These are phyloP conservation scores for Lentinula sp. DNA, from an alignment of 768 basidiomycete genomes.

Conservation along the genomic window DNA sequence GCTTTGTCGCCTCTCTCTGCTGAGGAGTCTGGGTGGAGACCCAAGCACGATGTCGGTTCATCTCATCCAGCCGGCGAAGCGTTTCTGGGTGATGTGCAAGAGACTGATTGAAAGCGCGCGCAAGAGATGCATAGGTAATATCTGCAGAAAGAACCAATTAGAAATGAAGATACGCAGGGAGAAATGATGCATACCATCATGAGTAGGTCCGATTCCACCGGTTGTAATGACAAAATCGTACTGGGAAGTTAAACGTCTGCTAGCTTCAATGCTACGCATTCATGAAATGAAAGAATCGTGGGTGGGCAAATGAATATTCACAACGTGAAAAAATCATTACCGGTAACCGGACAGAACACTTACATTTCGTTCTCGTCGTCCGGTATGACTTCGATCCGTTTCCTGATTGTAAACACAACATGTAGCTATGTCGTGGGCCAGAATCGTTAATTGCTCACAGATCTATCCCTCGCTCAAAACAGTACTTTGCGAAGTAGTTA, in stretches of 20 bases:
- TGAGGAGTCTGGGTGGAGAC: slow-evolving; percentile 60
- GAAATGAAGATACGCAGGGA: neutral
- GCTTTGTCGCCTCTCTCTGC: slow-evolving; percentile 67
- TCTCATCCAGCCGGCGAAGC: slow-evolving; percentile 61
- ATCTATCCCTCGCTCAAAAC: slow-evolving; percentile 83
- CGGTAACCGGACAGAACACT: slow-evolving; percentile 16
- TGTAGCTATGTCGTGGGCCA: slow-evolving; percentile 10
- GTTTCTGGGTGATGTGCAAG: slow-evolving; percentile 78
- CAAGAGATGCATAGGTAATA: slow-evolving; percentile 86
- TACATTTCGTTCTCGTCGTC: slow-evolving; percentile 91
- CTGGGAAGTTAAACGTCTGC: slow-evolving; percentile 66
- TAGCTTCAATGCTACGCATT: slow-evolving; percentile 68
- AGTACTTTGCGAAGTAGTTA: slow-evolving; percentile 81
- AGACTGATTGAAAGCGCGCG: slow-evolving; percentile 71
- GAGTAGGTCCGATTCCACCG: slow-evolving; percentile 90
- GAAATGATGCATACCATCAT: slow-evolving; percentile 55
- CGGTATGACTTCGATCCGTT: slow-evolving; percentile 85
- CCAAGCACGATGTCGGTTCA: slow-evolving; percentile 51
- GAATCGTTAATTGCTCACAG: slow-evolving; percentile 26
- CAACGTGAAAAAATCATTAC: neutral
- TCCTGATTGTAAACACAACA: slow-evolving; percentile 38
- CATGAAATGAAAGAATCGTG: neutral
- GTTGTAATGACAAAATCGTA: slow-evolving; percentile 91
- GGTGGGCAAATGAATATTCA: neutral
- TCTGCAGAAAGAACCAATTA: slow-evolving; percentile 33